Evolutionary conservation across 169 alveolate genomes (phyloP).

Genomic region (Cryptosporidium ubiquitum): DNA sequence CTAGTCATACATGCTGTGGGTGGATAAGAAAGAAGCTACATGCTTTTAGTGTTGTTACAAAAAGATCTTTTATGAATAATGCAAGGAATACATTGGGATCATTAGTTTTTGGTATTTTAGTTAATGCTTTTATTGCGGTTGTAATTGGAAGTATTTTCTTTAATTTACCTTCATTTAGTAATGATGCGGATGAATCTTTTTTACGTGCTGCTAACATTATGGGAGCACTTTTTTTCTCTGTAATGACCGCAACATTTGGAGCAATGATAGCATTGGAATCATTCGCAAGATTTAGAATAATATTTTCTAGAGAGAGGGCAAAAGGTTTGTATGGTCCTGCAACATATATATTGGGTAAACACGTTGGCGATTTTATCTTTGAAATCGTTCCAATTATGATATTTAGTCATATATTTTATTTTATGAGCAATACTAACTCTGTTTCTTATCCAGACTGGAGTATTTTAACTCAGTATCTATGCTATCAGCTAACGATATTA

Average conservation of each 20-base stretch:
- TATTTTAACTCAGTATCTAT: conserved; percentile 6
- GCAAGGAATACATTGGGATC: conserved; percentile 15
- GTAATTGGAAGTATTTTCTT: conserved; percentile 55
- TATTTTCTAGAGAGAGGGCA: conserved; percentile 59
- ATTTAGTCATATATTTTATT: conserved; percentile 27
- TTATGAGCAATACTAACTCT: conserved; percentile 24
- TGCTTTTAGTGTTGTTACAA: not conserved
- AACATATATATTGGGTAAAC: conserved; percentile 15
- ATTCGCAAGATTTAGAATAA: conserved; percentile 3
- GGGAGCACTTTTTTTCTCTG: conserved; percentile 47
- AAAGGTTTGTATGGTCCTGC: conserved; percentile 42
- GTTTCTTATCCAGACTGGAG: conserved; percentile 21
- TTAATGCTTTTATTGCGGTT: conserved; percentile 21
- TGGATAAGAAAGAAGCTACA: not conserved
- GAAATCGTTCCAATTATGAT: conserved; percentile 20
- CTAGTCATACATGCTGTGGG: not conserved
- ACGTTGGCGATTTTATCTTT: conserved; percentile 47
- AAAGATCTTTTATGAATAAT: conserved; percentile 38
- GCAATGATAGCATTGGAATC: conserved; percentile 32
- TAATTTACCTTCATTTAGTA: conserved; percentile 1
- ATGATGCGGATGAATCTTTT: not conserved
- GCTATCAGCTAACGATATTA: conserved; percentile 2
- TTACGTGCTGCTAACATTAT: not conserved
- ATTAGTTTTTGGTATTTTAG: not conserved
- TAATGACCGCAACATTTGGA: conserved; percentile 20